These are phyloP conservation scores for Xylaria sp. DNA, from an alignment of 2,329 filamentous ascomycete species.

Conservation along the genomic window DNA sequence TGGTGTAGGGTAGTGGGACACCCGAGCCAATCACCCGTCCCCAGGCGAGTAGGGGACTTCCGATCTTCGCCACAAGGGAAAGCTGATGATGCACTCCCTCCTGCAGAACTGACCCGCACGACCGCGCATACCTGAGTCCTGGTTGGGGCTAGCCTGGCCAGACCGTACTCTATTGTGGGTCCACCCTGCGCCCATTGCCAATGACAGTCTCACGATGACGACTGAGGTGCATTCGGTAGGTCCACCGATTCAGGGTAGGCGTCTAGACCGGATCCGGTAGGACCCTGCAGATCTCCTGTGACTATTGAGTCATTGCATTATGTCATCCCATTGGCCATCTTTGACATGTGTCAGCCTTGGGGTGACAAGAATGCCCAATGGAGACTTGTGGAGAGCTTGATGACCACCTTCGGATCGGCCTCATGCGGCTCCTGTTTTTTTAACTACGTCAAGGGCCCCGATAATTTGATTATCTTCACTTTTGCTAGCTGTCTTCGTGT, in stretches of 20 bases:
- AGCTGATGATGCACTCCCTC: constrained; percentile 48
- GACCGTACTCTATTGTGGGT: constrained; percentile 13
- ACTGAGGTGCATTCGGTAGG: constrained; percentile 20
- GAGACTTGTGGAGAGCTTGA: background rate
- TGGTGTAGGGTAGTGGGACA: constrained; percentile 46
- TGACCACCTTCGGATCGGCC: constrained; percentile 8
- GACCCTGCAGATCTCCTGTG: constrained; percentile 51
- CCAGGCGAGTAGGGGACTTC: constrained; percentile 36
- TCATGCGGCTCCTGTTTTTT: constrained; percentile 14
- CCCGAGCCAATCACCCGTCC: constrained; percentile 43
- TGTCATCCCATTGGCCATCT: constrained; percentile 48
- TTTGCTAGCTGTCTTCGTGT: background rate
- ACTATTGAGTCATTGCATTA: constrained; percentile 49
- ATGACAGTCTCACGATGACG: constrained; percentile 40
- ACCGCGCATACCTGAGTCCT: constrained; percentile 8
- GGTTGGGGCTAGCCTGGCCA: constrained; percentile 26
- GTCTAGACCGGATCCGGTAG: constrained; percentile 38
- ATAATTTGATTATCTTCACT: background rate
- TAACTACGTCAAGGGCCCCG: background rate
- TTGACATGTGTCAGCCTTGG: constrained; percentile 33
- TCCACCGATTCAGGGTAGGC: constrained; percentile 16
- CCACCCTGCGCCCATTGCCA: constrained; percentile 43
- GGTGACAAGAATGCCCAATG: constrained; percentile 14
- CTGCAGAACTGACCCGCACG: constrained; percentile 30
- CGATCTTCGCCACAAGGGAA: constrained; percentile 45